Base-by-base conservation (phyloP, 2,329 filamentous ascomycete species). In the Aspergillus melleus region DNA sequence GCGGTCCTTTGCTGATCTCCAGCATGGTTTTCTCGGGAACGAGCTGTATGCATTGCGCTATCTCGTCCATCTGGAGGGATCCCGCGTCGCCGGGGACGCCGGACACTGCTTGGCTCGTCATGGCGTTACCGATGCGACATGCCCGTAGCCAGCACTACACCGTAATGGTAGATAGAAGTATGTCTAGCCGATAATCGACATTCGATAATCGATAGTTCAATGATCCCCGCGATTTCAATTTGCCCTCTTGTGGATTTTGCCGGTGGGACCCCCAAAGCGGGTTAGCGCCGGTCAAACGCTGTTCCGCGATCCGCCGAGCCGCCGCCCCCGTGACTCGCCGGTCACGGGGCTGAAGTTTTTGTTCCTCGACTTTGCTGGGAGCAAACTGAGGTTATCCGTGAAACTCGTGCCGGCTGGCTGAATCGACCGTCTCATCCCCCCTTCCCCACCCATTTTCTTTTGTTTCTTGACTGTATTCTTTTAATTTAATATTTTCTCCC, bases 331-430 rank as follows among this genome's bases (percentile, higher is more conserved):
- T 46, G 54, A 55, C 46, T 16, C 30, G 63, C 51, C 61, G 29
- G 67, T 75, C 73, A 74, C 72, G 72, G 68, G 71, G 72, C 69
- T 72, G 73, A 75, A 76, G 72, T 76, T 76, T 75, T 76, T 74
- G 70, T 71, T 70, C 64, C 14, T 42, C 36, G 36, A n/a, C 58
- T 62, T 67, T 64, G 62, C 63, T 66, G 64, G 59, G 57, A 24
- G 24, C 24, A 53, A 63, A 50, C 44, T n/a, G 29, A 49, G n/a
- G 30, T 20, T 57, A 47, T 49, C 59, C 55, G 55, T 50, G 29
- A 55, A 55, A 42, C 49, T 42, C 32, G 53, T 49, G 29, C 55
- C 47, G 24, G 42, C 42, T 46, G 55, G 52, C 47, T 39, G 49
- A 39, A 29, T 46, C 36, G 51, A 46, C 46, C 49, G 24, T 44